These are phyloP conservation scores for Paramecium tetraurelia DNA, from an alignment of 73 alveolate species.

Conservation along the genomic window DNA sequence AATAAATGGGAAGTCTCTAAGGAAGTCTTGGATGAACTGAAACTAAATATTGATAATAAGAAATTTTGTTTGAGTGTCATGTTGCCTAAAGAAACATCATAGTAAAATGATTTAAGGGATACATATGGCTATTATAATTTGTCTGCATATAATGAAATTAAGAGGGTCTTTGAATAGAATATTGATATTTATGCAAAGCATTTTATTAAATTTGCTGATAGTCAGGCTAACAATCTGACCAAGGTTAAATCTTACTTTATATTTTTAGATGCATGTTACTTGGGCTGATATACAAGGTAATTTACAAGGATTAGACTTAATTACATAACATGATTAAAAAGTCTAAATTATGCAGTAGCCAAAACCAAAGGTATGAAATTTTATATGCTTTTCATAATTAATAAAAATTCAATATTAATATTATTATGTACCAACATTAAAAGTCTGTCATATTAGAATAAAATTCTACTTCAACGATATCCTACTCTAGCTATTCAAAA, in stretches of 20 bases:
- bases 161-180: background rate
- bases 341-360: background rate
- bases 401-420: background rate
- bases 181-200: background rate
- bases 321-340: background rate
- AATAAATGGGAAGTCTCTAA: slow-evolving; percentile 28
- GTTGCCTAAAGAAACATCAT: slow-evolving; percentile 14
- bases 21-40: background rate
- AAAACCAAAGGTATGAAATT: background rate
- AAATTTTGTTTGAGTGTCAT: background rate
- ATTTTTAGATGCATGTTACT: background rate
- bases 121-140: slow-evolving; percentile 14
- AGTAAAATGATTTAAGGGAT: slow-evolving; percentile 27
- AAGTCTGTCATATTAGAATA: too few species aligned
- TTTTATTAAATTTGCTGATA: slow-evolving; percentile 9
- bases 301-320: background rate
- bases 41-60: background rate
- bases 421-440: background rate
- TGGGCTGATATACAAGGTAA: slow-evolving; percentile 12
- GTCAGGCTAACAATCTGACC: background rate
- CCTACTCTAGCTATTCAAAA: background rate
- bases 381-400: background rate
- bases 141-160: background rate
- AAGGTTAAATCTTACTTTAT: background rate
- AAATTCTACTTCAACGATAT: background rate